Evolutionary conservation across 352 stramenopile genomes (phyloP).

Genomic region (Phytophthora multivora): DNA sequence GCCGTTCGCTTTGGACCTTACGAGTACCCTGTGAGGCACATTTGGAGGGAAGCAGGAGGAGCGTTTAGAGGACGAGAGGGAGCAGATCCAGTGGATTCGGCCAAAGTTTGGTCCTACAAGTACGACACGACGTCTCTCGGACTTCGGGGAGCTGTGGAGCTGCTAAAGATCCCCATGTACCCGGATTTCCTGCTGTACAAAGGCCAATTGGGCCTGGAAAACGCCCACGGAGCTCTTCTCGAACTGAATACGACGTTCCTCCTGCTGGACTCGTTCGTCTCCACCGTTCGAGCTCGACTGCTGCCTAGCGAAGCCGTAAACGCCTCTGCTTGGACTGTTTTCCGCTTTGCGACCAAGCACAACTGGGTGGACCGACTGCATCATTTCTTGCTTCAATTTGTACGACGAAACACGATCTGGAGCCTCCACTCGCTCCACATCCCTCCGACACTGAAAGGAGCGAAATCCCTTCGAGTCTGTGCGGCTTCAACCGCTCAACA

Average conservation of each 20-base stretch:
- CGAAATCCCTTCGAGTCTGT: constrained; percentile 1
- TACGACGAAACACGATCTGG: constrained; percentile 6
- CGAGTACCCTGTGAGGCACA: constrained; percentile 47
- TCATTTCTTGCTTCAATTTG: constrained; percentile 24
- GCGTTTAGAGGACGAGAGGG: constrained; percentile 24
- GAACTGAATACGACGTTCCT: constrained; percentile 29
- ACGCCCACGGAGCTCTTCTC: constrained; percentile 13
- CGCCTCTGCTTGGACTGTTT: constrained; percentile 6
- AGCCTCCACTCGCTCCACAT: constrained; percentile 33
- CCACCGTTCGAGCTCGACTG: background rate
- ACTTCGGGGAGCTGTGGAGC: constrained; percentile 26
- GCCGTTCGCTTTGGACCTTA: constrained; percentile 46
- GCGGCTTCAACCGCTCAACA: background rate
- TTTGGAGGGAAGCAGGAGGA: constrained; percentile 13
- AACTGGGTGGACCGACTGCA: constrained; percentile 46
- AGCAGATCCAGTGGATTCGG: constrained; percentile 4
- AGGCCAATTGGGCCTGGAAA: background rate
- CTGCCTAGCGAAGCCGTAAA: background rate
- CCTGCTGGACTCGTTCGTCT: constrained; percentile 43
- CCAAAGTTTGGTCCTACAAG: constrained; percentile 39
- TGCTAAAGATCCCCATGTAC: constrained; percentile 33
- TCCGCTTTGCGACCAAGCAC: constrained; percentile 34
- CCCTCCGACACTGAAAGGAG: background rate
- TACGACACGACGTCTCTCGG: constrained; percentile 45
- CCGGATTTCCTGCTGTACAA: constrained; percentile 34